phyloP scores from a whole-genome alignment of 2,329 filamentous ascomycete species.

The Nemania sp. region DNA sequence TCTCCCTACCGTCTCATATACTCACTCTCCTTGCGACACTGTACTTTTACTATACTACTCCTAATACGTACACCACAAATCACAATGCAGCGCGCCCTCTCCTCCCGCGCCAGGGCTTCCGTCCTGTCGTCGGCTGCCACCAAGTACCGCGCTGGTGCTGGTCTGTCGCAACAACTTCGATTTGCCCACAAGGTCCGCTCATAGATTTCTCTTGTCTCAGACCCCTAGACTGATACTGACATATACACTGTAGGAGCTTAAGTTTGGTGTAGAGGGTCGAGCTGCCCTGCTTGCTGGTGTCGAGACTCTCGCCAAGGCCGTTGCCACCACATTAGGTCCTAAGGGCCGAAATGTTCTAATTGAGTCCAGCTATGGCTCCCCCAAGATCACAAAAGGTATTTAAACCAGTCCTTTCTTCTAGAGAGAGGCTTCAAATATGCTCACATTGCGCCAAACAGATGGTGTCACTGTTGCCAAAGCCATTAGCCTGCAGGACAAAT shows the following conservation, averaged over 20 bases:
- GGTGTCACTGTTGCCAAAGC: constrained; percentile 92
- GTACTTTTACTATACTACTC: constrained; percentile 49
- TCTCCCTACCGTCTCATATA: constrained; percentile 35
- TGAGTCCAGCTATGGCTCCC: constrained; percentile 97
- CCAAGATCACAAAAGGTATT: constrained; percentile 99
- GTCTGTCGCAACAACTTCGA: constrained; percentile 86
- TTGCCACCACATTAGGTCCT: constrained; percentile 94
- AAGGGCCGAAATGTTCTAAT: constrained; percentile 99
- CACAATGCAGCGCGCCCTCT: constrained; percentile 96
- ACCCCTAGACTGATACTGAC: constrained; percentile 17
- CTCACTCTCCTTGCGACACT: constrained; percentile 40
- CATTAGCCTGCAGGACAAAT: constrained; percentile 96
- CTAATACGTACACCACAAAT: constrained; percentile 43
- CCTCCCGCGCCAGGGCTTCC: constrained; percentile 82
- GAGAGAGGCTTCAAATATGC: constrained; percentile 17
- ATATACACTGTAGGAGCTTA: constrained; percentile 78
- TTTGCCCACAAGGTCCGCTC: constrained; percentile 92
- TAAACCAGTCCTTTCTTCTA: constrained; percentile 21
- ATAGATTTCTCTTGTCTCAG: not conserved
- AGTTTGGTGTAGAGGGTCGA: constrained; percentile 96
- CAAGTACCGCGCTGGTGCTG: constrained; percentile 72
- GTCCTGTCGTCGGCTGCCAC: constrained; percentile 77
- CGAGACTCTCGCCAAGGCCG: constrained; percentile 95
- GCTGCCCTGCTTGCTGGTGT: constrained; percentile 92
- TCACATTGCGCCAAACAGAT: constrained; percentile 63